Base-by-base conservation (phyloP, 768 basidiomycete species). In the Phylloporus sp. region DNA sequence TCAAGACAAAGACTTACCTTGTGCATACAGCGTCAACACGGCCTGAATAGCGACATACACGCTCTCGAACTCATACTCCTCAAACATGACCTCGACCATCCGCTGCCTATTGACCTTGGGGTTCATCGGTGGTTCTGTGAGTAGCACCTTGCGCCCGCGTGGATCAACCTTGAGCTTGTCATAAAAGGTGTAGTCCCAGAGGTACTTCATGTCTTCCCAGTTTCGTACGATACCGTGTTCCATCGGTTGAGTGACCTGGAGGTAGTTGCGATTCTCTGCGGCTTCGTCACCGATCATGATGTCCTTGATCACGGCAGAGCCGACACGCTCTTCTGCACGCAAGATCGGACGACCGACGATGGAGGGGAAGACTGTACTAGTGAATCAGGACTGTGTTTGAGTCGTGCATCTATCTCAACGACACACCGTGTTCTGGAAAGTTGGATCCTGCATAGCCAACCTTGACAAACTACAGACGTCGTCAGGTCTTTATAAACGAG, bases 81-180 rank as follows among this genome's bases (percentile, higher is more conserved):
- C 97, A 66, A 99, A 97, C 97, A 99, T 99, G 65, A 97, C 91
- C 70, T 98, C n/a, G 88, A 85, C 88, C 94, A 99, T 97, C 69
- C 80, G 76, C 70, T 94, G 86, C 62, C 97, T 72, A 71, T 99
- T 99, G 57, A 73, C 86, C 66, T 86, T 91, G 4, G 50, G 97
- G 72, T 99, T 98, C 97, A 98, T 98, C 26, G 97, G 97, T 16
- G 97, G 97, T 70, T 99, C 97, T 0, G 97, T 99, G 61, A 99
- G 78, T 55, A 99, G 71, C 34, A 99, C 80, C 73, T 97, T 99
- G 55, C 82, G 77, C 0, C 92, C 97, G 23, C 76, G 75, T 36
- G 95, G 86, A 63, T 97, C 86, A 56, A 97, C 77, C 64, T 84
- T 80, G 59, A 99, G 81, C 74, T 98, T 98, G 76, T 97, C 93